Conservation (phyloP, 192 early-diverging fungal genomes). For the Lobosporangium transversale region DNA sequence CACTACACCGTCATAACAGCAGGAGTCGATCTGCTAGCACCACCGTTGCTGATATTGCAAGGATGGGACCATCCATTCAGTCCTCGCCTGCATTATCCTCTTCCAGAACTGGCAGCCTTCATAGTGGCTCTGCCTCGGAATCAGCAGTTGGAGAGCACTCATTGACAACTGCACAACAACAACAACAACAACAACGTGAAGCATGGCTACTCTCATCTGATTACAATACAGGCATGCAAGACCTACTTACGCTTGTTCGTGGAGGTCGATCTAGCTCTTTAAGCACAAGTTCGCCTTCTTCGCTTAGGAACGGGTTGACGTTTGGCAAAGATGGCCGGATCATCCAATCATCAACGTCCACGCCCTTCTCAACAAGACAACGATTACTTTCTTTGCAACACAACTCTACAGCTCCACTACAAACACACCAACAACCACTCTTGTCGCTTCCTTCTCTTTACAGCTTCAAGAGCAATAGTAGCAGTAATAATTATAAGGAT, state of each 20-base stretch:
- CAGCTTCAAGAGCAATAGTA: conserved; percentile 10
- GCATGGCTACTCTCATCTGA: conserved; percentile 45
- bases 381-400: conserved; percentile 15
- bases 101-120: neutral
- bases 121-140: conserved; percentile 3
- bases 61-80: conserved; percentile 1
- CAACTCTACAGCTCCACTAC: conserved; percentile 1
- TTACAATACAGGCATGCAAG: conserved; percentile 51
- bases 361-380: conserved; percentile 3
- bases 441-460: conserved; percentile 25
- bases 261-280: conserved; percentile 48
- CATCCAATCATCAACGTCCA: conserved; percentile 10
- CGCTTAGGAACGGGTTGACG: conserved; percentile 6
- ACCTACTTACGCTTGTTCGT: conserved; percentile 39
- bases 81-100: neutral
- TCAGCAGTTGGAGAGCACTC: neutral
- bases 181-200: conserved; percentile 3
- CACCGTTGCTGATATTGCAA: conserved; percentile 24
- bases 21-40: conserved; percentile 42
- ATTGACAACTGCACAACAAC: neutral
- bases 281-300: conserved; percentile 30
- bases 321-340: conserved; percentile 40
- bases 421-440: no score
- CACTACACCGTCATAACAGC: conserved; percentile 3
- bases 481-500: conserved; percentile 23